Percentiles rank a stretch among this genome's conserved stretches.
These are phyloP conservation scores for Daldinia grandis DNA, from an alignment of 495 filamentous ascomycete genomes.

Conservation along the genomic window DNA sequence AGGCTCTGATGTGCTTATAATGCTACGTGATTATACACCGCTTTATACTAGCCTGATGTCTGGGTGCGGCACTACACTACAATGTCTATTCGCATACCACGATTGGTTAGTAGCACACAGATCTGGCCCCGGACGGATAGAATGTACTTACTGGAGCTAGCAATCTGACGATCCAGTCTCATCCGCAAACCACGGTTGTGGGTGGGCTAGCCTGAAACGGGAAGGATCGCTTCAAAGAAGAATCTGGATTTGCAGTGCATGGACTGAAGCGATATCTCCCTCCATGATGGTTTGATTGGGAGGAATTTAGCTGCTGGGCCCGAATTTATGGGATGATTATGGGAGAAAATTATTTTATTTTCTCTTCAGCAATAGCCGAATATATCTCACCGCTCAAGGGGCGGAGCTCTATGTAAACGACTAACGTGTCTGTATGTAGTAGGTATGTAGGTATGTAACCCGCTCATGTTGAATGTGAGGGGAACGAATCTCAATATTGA, in stretches of 20 bases:
- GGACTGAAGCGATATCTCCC: not conserved
- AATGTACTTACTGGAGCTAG: not conserved
- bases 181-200: constrained; percentile 2
- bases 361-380: not conserved
- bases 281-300: not conserved
- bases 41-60: too few relatives aligned
- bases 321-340: not conserved
- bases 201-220: not conserved
- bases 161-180: constrained; percentile 2
- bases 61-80: too few relatives aligned
- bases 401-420: not conserved
- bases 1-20: too few relatives aligned
- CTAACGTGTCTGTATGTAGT: too few relatives aligned
- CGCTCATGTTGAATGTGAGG: not conserved
- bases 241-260: not conserved
- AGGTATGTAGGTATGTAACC: not conserved
- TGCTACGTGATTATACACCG: too few relatives aligned
- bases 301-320: not conserved
- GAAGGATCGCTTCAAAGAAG: not conserved
- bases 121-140: not conserved
- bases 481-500: not conserved
- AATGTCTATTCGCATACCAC: not conserved
- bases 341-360: not conserved
- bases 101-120: not conserved
- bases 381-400: not conserved